Evolutionary conservation across 208 protist species (phyloP).

Genomic region (Acanthamoeba triangularis): DNA sequence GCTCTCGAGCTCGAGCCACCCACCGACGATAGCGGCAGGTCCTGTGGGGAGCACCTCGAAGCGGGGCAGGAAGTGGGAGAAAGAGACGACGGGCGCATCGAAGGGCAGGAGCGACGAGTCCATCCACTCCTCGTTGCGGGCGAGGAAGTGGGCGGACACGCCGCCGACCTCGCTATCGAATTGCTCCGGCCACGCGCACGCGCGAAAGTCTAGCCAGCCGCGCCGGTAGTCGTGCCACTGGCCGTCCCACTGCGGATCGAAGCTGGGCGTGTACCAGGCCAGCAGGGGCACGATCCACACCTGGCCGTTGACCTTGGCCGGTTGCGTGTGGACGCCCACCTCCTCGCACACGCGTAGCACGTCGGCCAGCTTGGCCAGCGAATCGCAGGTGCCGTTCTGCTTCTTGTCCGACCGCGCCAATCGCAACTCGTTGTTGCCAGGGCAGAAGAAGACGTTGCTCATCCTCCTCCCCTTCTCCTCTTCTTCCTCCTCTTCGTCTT

Average conservation of each 20-base stretch:
- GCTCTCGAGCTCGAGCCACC: not conserved
- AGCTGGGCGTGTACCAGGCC: constrained; percentile 53
- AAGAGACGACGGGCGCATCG: constrained; percentile 20
- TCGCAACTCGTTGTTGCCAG: constrained; percentile 69
- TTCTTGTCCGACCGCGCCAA: not conserved
- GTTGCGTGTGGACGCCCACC: constrained; percentile 32
- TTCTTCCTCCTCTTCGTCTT: not conserved
- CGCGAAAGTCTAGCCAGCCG: constrained; percentile 67
- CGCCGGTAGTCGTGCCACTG: constrained; percentile 1
- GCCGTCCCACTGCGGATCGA: constrained; percentile 57
- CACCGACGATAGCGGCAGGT: not conserved
- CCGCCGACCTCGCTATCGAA: not conserved
- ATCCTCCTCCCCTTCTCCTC: not conserved
- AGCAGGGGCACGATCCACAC: constrained; percentile 68
- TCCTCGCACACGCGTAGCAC: constrained; percentile 55
- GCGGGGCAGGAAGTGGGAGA: constrained; percentile 64
- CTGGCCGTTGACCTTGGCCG: constrained; percentile 48
- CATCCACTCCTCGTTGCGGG: constrained; percentile 9
- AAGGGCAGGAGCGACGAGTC: not conserved
- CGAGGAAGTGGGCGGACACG: constrained; percentile 23
- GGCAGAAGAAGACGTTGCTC: constrained; percentile 71
- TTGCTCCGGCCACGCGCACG: constrained; percentile 8
- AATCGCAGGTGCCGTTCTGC: not conserved
- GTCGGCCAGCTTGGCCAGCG: constrained; percentile 49
- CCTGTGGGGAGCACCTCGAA: not conserved